These are phyloP conservation scores for Pichia rugopelliculosa DNA, from an alignment of 805 yeast species.

Conservation along the genomic window DNA sequence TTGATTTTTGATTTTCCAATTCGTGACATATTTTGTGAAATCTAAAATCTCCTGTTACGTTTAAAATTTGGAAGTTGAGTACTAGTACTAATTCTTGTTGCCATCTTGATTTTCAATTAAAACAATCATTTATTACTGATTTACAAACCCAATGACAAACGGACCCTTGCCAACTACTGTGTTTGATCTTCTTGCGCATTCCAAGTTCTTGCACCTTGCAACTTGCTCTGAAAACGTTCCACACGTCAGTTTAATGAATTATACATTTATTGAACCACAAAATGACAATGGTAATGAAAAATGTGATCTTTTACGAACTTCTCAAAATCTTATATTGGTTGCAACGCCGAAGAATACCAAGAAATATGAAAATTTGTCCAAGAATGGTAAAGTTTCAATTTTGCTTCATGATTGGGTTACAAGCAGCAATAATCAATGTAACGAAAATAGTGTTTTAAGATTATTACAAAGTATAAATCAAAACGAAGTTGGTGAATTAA, in stretches of 20 bases:
- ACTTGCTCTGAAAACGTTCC: constrained; percentile 66
- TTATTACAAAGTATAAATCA: constrained; percentile 72
- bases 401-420: constrained; percentile 89
- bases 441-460: constrained; percentile 36
- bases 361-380: constrained; percentile 60
- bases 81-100: not conserved
- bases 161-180: constrained; percentile 30
- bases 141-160: not conserved
- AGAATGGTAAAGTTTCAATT: constrained; percentile 73
- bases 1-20: not conserved
- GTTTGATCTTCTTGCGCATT: constrained; percentile 43
- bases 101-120: not conserved
- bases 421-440: constrained; percentile 18
- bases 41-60: no score
- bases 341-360: constrained; percentile 67
- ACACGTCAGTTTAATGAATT: constrained; percentile 88
- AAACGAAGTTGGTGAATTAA: constrained; percentile 67
- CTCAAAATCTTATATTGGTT: constrained; percentile 41
- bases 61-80: no score
- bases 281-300: constrained; percentile 16
- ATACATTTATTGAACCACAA: constrained; percentile 50
- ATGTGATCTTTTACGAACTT: constrained; percentile 13
- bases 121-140: not conserved
- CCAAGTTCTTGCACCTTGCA: constrained; percentile 76
- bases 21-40: no score